These are phyloP conservation scores for Arxiozyma slooffiae DNA, from an alignment of 1,139 yeast genomes.

Conservation along the genomic window DNA sequence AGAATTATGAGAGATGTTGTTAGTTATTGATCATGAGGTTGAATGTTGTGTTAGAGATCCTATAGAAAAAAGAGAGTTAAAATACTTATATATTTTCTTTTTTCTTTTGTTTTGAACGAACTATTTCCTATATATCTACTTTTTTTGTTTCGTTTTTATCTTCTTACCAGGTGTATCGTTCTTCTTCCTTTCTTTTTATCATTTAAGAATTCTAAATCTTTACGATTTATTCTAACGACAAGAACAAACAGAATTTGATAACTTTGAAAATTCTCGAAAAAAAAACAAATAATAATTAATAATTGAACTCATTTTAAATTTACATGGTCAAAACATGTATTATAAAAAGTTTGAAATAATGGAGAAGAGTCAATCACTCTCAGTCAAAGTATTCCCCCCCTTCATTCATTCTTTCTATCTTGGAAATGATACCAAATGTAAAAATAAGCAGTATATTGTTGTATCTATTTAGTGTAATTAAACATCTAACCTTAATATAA, in stretches of 20 bases:
- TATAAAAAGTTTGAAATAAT: not conserved
- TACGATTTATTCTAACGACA: conserved; percentile 6
- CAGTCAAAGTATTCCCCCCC: conserved; percentile 4
- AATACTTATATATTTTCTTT: too few species aligned
- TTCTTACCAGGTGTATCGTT: too few species aligned
- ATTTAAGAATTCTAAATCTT: conserved; percentile 9
- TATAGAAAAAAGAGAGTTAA: too few species aligned
- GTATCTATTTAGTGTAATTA: conserved; percentile 5
- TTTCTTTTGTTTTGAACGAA: too few species aligned
- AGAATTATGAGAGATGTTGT: too few species aligned
- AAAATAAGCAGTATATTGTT: not conserved
- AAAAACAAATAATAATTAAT: not conserved
- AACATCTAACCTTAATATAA: not conserved
- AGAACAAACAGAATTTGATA: not conserved
- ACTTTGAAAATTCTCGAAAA: not conserved
- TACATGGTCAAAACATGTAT: not conserved
- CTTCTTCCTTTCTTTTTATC: too few species aligned
- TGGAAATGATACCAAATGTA: conserved; percentile 9
- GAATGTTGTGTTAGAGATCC: too few species aligned
- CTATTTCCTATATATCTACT: too few species aligned
- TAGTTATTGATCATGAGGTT: too few species aligned
- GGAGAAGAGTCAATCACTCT: not conserved
- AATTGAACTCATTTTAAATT: not conserved
- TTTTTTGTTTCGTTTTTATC: too few species aligned
- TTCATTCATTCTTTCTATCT: conserved; percentile 3